Conservation (phyloP, 768 basidiomycete genomes). For the Mycena maculata region DNA sequence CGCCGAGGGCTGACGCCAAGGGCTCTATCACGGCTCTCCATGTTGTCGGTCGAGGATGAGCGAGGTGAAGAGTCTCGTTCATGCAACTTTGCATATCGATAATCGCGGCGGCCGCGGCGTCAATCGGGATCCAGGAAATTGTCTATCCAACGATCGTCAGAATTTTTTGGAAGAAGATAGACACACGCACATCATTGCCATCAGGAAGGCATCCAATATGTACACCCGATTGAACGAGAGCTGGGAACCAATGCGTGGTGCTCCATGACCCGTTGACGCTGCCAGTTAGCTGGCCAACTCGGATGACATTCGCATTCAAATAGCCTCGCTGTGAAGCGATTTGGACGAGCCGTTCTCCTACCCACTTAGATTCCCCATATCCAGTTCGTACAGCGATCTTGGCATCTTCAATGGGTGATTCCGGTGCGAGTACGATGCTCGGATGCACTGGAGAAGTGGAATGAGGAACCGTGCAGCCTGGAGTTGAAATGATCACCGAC, state of each 20-base stretch:
- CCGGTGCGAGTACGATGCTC: background rate
- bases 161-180: background rate
- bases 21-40: constrained; percentile 36
- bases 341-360: constrained; percentile 39
- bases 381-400: constrained; percentile 34
- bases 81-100: constrained; percentile 40
- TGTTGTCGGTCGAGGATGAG: constrained; percentile 45
- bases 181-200: constrained; percentile 9
- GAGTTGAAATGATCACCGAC: background rate
- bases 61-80: constrained; percentile 39
- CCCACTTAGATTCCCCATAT: constrained; percentile 46
- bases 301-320: constrained; percentile 16
- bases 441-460: background rate
- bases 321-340: background rate
- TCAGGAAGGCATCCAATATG: constrained; percentile 22
- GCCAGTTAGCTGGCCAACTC: constrained; percentile 19
- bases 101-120: constrained; percentile 43
- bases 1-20: constrained; percentile 35
- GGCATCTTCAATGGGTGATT: constrained; percentile 23
- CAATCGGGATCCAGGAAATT: constrained; percentile 25
- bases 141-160: background rate
- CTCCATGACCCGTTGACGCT: constrained; percentile 14
- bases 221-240: background rate
- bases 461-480: background rate
- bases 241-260: constrained; percentile 13